Percentiles rank a stretch among this genome's conserved stretches.
Conservation (phyloP, 2,329 filamentous ascomycete genomes). For the Fusarium sp. region DNA sequence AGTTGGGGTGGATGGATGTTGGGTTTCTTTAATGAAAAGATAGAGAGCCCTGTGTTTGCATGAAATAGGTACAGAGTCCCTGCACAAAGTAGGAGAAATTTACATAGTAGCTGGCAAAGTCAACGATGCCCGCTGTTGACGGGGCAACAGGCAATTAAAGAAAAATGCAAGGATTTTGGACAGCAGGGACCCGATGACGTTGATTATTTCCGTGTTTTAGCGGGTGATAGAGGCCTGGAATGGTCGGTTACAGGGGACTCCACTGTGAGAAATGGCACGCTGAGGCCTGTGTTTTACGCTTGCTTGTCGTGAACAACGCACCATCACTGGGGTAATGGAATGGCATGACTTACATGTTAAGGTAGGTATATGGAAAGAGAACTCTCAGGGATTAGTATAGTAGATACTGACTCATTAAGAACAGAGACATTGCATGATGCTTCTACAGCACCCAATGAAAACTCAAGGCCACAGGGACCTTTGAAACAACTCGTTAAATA, state of each 20-base stretch:
- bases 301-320: constrained; percentile 32
- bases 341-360: constrained; percentile 21
- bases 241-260: constrained; percentile 11
- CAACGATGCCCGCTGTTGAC: constrained; percentile 37
- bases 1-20: constrained; percentile 13
- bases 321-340: constrained; percentile 39
- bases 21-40: constrained; percentile 25
- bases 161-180: constrained; percentile 19
- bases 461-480: not conserved
- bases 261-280: constrained; percentile 34
- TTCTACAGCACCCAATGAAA: constrained; percentile 1
- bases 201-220: constrained; percentile 13
- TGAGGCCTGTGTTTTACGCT: constrained; percentile 1
- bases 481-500: constrained; percentile 1
- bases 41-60: constrained; percentile 2
- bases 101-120: constrained; percentile 37
- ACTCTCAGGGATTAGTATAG: not conserved
- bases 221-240: constrained; percentile 16
- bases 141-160: constrained; percentile 36
- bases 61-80: constrained; percentile 12
- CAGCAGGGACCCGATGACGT: constrained; percentile 17
- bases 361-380: not conserved
- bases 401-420: constrained; percentile 9
- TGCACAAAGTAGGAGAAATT: constrained; percentile 30
- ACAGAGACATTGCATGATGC: not conserved